A percentile compares a stretch with the other conserved stretches of the same genome.
Conservation (phyloP, 2,329 filamentous ascomycete species). For the Fusarium oligoseptatum region DNA sequence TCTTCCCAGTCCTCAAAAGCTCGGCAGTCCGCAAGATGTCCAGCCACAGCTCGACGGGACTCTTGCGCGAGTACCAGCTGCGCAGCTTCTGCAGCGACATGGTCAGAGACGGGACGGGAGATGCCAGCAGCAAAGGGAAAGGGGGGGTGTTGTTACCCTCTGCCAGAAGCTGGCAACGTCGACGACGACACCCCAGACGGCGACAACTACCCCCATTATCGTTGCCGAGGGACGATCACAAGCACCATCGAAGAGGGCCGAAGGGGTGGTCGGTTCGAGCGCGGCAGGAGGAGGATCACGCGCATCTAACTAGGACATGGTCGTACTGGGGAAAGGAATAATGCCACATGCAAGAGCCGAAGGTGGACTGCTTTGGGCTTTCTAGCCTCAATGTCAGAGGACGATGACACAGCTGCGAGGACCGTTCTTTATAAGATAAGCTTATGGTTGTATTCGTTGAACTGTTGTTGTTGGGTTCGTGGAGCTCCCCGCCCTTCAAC, state of each 20-base stretch:
- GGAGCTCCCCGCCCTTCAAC: constrained; percentile 43
- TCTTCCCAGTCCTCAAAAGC: constrained; percentile 89
- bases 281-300: constrained; percentile 30
- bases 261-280: constrained; percentile 25
- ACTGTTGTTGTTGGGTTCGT: constrained; percentile 40
- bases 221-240: constrained; percentile 54
- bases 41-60: constrained; percentile 74
- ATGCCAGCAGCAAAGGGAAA: background rate
- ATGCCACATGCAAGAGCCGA: constrained; percentile 28
- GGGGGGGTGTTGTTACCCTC: constrained; percentile 59
- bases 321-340: constrained; percentile 21
- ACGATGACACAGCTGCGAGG: background rate
- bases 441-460: constrained; percentile 18
- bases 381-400: constrained; percentile 1
- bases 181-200: constrained; percentile 69
- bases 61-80: constrained; percentile 76
- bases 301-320: constrained; percentile 40
- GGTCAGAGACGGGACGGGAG: constrained; percentile 18
- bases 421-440: constrained; percentile 16
- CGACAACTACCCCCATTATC: constrained; percentile 60
- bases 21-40: constrained; percentile 75
- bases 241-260: constrained; percentile 44
- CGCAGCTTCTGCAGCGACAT: constrained; percentile 70
- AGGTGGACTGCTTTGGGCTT: constrained; percentile 7
- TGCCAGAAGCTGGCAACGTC: constrained; percentile 75